These are phyloP conservation scores for Clonostachys rhizophaga DNA, from an alignment of 2,329 filamentous ascomycete genomes.

Conservation along the genomic window DNA sequence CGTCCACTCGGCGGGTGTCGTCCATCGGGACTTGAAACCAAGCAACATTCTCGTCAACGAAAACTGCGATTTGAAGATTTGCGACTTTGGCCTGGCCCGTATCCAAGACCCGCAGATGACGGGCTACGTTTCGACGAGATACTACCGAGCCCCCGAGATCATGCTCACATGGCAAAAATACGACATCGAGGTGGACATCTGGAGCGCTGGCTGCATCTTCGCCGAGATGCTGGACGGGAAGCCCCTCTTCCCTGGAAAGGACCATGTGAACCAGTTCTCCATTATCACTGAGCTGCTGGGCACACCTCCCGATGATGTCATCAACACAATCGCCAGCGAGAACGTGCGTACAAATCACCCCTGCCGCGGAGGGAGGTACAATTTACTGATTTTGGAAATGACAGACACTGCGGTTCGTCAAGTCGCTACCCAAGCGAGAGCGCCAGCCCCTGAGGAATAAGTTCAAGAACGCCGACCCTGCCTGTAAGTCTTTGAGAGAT, in stretches of 20 bases:
- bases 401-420: constrained; percentile 92
- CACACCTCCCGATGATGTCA: constrained; percentile 96
- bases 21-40: constrained; percentile 95
- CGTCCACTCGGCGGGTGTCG: constrained; percentile 95
- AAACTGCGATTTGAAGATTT: constrained; percentile 99
- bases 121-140: constrained; percentile 96
- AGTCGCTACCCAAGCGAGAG: constrained; percentile 92
- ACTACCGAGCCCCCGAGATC: constrained; percentile 97
- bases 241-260: constrained; percentile 96
- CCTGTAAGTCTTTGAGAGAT: constrained; percentile 49
- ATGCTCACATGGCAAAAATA: constrained; percentile 99
- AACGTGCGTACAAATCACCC: constrained; percentile 57
- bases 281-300: constrained; percentile 98
- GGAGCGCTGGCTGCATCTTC: constrained; percentile 98
- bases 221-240: constrained; percentile 99
- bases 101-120: constrained; percentile 99
- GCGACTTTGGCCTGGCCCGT: constrained; percentile 94
- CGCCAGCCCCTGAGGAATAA: constrained; percentile 81
- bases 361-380: background rate
- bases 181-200: constrained; percentile 97
- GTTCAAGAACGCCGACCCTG: constrained; percentile 90
- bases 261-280: constrained; percentile 99
- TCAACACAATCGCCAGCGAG: constrained; percentile 96
- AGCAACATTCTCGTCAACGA: constrained; percentile 99
- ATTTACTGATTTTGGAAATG: too few relatives aligned